Percentiles rank a stretch among this genome's conserved stretches.
Conservation (phyloP, 805 yeast species). For the Starmerella vaccinii region DNA sequence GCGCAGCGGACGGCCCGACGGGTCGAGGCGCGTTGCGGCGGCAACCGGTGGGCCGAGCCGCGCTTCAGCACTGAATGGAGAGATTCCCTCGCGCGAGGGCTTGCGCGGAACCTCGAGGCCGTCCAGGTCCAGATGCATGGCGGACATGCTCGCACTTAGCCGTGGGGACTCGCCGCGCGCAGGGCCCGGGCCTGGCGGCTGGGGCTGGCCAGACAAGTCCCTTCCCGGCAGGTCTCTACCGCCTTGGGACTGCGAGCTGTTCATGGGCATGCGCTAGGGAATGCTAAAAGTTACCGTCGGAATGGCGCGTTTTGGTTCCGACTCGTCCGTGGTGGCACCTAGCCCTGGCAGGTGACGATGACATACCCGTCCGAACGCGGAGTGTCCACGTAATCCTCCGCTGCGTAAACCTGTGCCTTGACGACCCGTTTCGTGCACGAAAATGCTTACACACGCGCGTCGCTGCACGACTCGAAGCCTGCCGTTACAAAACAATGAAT, state of each 20-base stretch:
- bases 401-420: not conserved
- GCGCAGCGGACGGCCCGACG: conserved; percentile 7
- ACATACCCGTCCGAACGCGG: not conserved
- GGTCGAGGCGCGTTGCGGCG: not conserved
- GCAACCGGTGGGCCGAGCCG: not conserved
- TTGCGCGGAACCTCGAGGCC: conserved; percentile 7
- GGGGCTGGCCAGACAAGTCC: not conserved
- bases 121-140: conserved; percentile 1
- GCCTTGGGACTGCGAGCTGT: not conserved
- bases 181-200: not conserved
- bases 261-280: not conserved
- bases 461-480: too few species aligned
- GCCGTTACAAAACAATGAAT: too few species aligned
- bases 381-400: not conserved
- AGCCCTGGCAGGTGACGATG: conserved; percentile 3
- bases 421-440: too few species aligned
- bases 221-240: not conserved
- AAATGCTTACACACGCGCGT: too few species aligned
- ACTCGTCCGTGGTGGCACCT: not conserved
- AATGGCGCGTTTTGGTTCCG: conserved; percentile 1
- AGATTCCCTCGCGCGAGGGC: not conserved
- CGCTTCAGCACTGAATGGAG: conserved; percentile 6
- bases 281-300: not conserved
- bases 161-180: not conserved
- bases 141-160: not conserved